Evolutionary conservation across 2,329 filamentous ascomycete genomes (phyloP), one percentile per base, ranked within the genome.

Genomic region (Fusarium abutilonis): DNA sequence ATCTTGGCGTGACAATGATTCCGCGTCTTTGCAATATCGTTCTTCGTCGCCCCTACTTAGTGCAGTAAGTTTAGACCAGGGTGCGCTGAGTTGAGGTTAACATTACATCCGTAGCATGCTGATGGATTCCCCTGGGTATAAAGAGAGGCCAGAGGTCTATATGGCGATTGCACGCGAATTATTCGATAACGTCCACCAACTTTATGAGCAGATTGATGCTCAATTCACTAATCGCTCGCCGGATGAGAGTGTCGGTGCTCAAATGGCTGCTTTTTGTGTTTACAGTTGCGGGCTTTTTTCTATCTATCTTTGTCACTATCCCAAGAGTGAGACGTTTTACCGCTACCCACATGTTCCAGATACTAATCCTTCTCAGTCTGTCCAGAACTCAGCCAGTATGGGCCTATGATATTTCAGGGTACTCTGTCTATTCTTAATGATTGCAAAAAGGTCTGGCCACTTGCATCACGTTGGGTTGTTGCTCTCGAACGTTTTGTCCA

Each of bases 1-100:
- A 86, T 67, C 75, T 85, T 10, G 80, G 80, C 38, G 78, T 85
- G 6, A 84, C 83, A 4, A 84, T 84, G 75, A 80, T 83, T 50
- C 78, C 82, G 2, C 78, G 83, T 4, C 77, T 86, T 6, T 85
- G 83, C 68, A 83, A 86, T 54, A 85, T 86, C 50, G 79, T 86
- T 13, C 72, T 85, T 19, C 79, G 83, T 15, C 81, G 82, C 50
- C 78, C 82, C n/a, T 85, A 85, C 64, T 67, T 85, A 39, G 73
- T 77, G 42, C 79, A 84, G 82, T 84, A 72, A 45, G 78, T 63
- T 13, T 17, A 17, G 14, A n/a, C 21, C 10, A 2, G 29, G 32
- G 7, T 14, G 14, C 15, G 9, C 5, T 9, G 14, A 7, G 5
- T n/a, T 19, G 34, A 14, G 9, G 17, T 60, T 64, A 15, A 65